These are phyloP conservation scores for Trametes cubensis DNA, from an alignment of 768 basidiomycete genomes.

Conservation along the genomic window DNA sequence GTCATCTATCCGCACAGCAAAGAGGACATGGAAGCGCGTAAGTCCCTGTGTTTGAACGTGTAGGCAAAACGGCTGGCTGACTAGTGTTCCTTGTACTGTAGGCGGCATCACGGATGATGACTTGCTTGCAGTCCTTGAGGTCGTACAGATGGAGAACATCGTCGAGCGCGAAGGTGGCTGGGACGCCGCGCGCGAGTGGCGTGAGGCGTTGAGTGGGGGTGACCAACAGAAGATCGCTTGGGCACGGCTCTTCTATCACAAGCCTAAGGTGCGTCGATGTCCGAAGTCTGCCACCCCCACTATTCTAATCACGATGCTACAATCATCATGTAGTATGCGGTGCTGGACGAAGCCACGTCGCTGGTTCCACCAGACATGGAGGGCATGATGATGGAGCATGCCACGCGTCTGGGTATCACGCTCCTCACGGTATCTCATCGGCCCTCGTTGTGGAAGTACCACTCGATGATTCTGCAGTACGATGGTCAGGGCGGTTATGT, in stretches of 20 bases:
- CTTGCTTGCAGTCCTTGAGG: constrained; percentile 69
- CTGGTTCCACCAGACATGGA: constrained; percentile 93
- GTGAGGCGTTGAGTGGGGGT: constrained; percentile 89
- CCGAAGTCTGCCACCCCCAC: neutral
- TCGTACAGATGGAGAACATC: constrained; percentile 83
- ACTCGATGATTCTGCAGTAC: constrained; percentile 85
- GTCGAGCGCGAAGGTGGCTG: constrained; percentile 97
- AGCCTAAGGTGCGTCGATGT: constrained; percentile 68
- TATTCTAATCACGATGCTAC: neutral
- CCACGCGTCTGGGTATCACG: constrained; percentile 85
- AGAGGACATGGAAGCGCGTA: constrained; percentile 76
- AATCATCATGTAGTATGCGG: constrained; percentile 70
- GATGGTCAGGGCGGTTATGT: constrained; percentile 95
- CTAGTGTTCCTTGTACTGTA: constrained; percentile 27
- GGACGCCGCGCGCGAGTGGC: constrained; percentile 89
- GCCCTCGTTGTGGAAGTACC: constrained; percentile 92
- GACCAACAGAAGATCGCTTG: constrained; percentile 98
- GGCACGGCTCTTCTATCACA: constrained; percentile 95
- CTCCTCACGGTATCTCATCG: constrained; percentile 94
- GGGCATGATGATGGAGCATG: constrained; percentile 93
- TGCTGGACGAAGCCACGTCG: constrained; percentile 95
- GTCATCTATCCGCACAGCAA: constrained; percentile 92
- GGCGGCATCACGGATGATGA: constrained; percentile 79
- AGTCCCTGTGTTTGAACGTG: constrained; percentile 34
- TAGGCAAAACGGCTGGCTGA: neutral